These are phyloP conservation scores for Coniochaeta hoffmannii DNA, from an alignment of 2,329 filamentous ascomycete genomes.

Conservation along the genomic window DNA sequence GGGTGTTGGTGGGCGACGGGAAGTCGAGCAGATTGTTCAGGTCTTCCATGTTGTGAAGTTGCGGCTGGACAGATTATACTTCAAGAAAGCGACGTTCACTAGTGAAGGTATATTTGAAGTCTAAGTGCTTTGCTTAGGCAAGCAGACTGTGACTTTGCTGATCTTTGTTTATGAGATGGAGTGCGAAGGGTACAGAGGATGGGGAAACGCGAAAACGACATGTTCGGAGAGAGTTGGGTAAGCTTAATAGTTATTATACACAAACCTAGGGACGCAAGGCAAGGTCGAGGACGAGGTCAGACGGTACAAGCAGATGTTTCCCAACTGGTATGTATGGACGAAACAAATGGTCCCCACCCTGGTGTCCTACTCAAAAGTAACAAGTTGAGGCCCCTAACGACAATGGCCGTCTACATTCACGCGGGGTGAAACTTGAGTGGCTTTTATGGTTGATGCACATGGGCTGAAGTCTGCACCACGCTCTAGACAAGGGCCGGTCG, in stretches of 20 bases:
- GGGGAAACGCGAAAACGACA: not conserved
- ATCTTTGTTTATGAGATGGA: not conserved
- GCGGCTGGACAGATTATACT: not conserved
- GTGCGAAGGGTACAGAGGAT: not conserved
- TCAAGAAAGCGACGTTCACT: not conserved
- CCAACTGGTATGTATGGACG: not conserved
- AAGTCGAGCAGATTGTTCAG: constrained; percentile 21
- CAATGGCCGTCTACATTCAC: not conserved
- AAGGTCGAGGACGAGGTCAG: not conserved
- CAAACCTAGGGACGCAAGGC: not conserved
- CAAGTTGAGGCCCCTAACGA: not conserved
- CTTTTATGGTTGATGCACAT: not conserved
- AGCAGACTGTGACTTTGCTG: not conserved
- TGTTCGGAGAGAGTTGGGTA: not conserved
- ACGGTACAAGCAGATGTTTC: not conserved
- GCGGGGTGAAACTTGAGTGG: not conserved
- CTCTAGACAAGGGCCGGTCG: not conserved
- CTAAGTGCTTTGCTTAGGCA: not conserved
- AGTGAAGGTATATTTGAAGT: not conserved
- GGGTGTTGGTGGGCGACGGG: constrained; percentile 23
- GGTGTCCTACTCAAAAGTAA: not conserved
- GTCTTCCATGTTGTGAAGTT: constrained; percentile 20
- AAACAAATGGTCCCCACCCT: not conserved
- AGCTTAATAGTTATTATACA: not conserved
- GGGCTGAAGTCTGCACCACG: not conserved